Base-by-base conservation (phyloP, 208 protist genomes). In the Balamuthia mandrillaris region DNA sequence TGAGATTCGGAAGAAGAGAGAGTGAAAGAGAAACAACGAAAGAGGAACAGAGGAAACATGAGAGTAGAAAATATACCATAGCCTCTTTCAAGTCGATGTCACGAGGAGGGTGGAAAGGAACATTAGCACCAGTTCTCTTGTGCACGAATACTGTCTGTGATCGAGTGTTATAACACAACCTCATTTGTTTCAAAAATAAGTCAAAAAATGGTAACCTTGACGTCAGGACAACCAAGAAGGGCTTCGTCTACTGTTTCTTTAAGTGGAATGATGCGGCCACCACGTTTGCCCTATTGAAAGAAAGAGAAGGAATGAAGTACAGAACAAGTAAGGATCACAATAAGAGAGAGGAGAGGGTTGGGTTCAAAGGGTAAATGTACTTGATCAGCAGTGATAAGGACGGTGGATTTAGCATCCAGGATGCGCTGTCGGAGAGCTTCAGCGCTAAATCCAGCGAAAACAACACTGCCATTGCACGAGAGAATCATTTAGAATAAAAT, bases 281-380 rank as follows among this genome's bases (percentile, higher is more conserved):
- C 96, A 41, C 97, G 94, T 14, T 29, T 7, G n/a, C n/a, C 14
- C 37, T 10, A 14, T 33, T 35, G 27, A 88, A 81, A 74, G 85
- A 91, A 37, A 91, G 92, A 58, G n/a, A n/a, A n/a, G n/a, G n/a
- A 90, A 84, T 84, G 95, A 92, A 5, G 93, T 92, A 14, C 91
- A 87, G 89, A 93, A 95, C 81, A 94, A 96, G 89, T 96, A 98
- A n/a, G 98, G 91, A 88, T 99, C 97, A 3, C 63, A 63, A 16
- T 92, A 87, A 88, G 87, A 65, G 92, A 82, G 96, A 96, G 27
- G 96, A 97, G 65, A 93, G 94, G 7, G 87, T 82, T 24, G 95
- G 87, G 81, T 95, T 97, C 33, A 98, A 88, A 89, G 97, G 94
- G 88, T 98, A 98, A 63, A 14, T 47, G 24, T 45, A 83, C 56